Base-by-base conservation (phyloP, 2,329 filamentous ascomycete species). In the Uncinocarpus reesii region DNA sequence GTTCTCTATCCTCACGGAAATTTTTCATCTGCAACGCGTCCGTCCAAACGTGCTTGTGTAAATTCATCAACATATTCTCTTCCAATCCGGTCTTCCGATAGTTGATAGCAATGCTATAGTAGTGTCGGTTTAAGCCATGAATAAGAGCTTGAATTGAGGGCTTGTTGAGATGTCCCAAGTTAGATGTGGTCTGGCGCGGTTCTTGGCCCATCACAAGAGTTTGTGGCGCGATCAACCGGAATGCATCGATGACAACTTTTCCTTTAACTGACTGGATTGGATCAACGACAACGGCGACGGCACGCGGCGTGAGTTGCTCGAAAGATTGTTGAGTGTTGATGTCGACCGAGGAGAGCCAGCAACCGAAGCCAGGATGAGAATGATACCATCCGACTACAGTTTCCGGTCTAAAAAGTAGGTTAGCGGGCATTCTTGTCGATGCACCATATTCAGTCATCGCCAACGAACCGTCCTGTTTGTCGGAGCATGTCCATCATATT, bases 401-500 rank as follows among this genome's bases (percentile, higher is more conserved):
- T 69, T 98, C 92, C 52, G 89, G 89, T 66, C 89, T 95, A 58
- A 42, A 24, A 37, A 31, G 26, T 34, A 29, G 26, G 11, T 29
- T 29, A 29, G 7, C 26, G 7, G 26, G 26, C 26, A 6, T 6
- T 31, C 31, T 13, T 16, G 43, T 56, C 37, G 59, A 55, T 47
- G 38, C 23, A 4, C 7, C 6, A 28, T 20, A 8, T 29, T 5
- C 11, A 31, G 31, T 31, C 26, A 3, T 42, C 4, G 21, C 18
- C 40, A 24, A 53, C 52, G n/a, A 34, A 93, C 87, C 92, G 79
- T 71, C 92, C 92, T 50, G 92, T 98, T 75, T 98, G 92, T 62
- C 86, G 79, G 65, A 98, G 75, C 92, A 98, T 96, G 66, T 98
- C 92, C 92, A 98, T 98, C 92, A 98, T 98, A 77, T 95, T 98